Conservation (phyloP, 257 asterid genomes). For the Rubia yunnanensis region DNA sequence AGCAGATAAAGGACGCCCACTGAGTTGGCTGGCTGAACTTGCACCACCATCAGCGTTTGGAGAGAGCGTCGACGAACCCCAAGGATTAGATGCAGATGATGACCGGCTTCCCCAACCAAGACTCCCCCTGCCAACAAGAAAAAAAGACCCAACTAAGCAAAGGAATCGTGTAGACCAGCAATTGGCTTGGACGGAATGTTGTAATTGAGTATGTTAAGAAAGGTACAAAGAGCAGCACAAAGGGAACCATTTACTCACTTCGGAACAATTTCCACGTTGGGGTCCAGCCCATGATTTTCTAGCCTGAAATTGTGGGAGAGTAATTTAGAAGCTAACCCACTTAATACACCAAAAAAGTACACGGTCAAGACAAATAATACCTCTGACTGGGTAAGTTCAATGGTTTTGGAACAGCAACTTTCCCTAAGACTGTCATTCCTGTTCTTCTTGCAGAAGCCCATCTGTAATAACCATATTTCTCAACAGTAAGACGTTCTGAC, state of each 20-base stretch:
- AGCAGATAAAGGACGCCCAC: slow-evolving; percentile 86
- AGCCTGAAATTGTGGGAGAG: slow-evolving; percentile 43
- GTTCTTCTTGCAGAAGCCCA: slow-evolving; percentile 87
- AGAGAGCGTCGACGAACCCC: slow-evolving; percentile 65
- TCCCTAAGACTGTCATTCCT: slow-evolving; percentile 89
- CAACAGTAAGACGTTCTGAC: slow-evolving; percentile 6
- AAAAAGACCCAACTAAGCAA: slow-evolving; percentile 19
- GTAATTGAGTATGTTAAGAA: not conserved
- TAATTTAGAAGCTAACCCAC: slow-evolving; percentile 23
- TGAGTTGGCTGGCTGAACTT: slow-evolving; percentile 61
- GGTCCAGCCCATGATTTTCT: slow-evolving; percentile 95
- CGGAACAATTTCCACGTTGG: slow-evolving; percentile 92
- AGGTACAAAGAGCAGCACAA: not conserved
- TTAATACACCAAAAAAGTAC: slow-evolving; percentile 4
- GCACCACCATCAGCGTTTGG: slow-evolving; percentile 73
- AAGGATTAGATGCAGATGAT: slow-evolving; percentile 75
- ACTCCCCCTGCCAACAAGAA: slow-evolving; percentile 56
- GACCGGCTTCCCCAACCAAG: slow-evolving; percentile 87
- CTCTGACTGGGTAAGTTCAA: slow-evolving; percentile 93
- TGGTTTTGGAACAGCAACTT: slow-evolving; percentile 96
- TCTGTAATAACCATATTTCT: slow-evolving; percentile 27
- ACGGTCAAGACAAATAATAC: slow-evolving; percentile 29
- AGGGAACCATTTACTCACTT: slow-evolving; percentile 47
- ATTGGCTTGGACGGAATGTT: not conserved
- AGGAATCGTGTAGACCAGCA: slow-evolving; percentile 7